Base-by-base conservation (phyloP, 768 basidiomycete species). In the Termitomyces sp. region DNA sequence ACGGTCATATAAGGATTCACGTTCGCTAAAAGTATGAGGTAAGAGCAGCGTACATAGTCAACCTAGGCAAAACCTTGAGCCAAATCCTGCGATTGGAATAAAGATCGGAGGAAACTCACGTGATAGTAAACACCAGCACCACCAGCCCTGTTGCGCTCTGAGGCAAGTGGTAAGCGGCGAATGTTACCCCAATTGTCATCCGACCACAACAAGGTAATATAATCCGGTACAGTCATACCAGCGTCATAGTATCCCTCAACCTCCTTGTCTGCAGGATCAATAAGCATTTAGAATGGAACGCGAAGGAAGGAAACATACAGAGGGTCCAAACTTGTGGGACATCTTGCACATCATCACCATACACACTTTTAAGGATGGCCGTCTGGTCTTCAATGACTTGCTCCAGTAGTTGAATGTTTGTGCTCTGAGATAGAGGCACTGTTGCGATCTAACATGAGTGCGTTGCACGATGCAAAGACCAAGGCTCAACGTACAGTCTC, bases 151-250 rank as follows among this genome's bases (percentile, higher is more conserved):
- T 82, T 82, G 16, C 82, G 75, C 64, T 86, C 84, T 16, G 72
- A 73, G 6, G 70, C 66, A 8, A 79, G 64, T 1, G 84, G 84
- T 61, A 80, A 82, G 22, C 87, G 80, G 36, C 85, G 82, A 51
- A 89, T 77, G 64, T 88, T 88, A 3, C 87, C 87, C 79, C 81
- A 89, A 69, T 88, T 89, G 65, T 89, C 88, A 60, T 90, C 88
- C 1, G 86, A 73, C 87, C 86, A 87, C 26, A 87, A 72, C 2
- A 87, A 70, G 4, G 79, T 83, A n/a, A 87, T 72, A 65, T 87
- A 84, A 51, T 87, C 85, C 0, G 81, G 81, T 2, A 83, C 85
- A 4, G 70, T 72, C 75, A 87, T 73, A 12, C 85, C 85, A 53
- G 81, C 74, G 59, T 85, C 81, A 62, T 84, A 88, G 65, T 85